These are phyloP conservation scores for Talaromyces liani DNA, from an alignment of 495 filamentous ascomycete genomes.

Conservation along the genomic window DNA sequence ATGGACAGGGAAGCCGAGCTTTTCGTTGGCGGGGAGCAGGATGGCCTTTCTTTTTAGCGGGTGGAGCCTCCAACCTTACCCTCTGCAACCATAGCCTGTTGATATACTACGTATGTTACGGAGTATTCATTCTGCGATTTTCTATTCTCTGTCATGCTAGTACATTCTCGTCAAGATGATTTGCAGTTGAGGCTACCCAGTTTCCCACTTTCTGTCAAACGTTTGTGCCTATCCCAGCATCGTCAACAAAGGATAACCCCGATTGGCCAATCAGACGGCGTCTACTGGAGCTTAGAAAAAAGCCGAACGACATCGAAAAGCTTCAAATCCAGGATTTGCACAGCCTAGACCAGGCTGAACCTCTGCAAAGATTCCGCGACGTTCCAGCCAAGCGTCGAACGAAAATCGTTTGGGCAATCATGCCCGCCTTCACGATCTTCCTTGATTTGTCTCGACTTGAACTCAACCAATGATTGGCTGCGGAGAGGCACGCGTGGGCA, in stretches of 20 bases:
- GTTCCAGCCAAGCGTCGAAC: not conserved
- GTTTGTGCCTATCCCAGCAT: not conserved
- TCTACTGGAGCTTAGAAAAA: not conserved
- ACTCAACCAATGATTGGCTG: not conserved
- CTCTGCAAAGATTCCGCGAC: not conserved
- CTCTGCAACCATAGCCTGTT: no score
- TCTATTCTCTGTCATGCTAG: not conserved
- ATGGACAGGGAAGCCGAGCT: constrained; percentile 1
- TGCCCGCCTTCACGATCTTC: not conserved
- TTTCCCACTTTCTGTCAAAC: not conserved
- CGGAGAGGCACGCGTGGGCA: not conserved
- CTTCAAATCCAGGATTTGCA: not conserved
- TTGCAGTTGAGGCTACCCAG: not conserved
- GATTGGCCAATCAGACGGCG: not conserved
- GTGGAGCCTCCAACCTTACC: not conserved
- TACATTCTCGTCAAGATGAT: not conserved
- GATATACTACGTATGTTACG: no score
- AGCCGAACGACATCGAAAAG: not conserved
- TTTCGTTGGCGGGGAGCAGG: constrained; percentile 7
- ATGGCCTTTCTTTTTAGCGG: not conserved
- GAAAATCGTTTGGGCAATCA: not conserved
- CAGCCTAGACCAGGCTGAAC: not conserved
- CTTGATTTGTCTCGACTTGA: not conserved
- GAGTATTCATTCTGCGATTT: not conserved
- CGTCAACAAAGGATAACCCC: not conserved